A percentile compares a stretch with the other conserved stretches of the same genome.
phyloP scores from a whole-genome alignment of 768 basidiomycete species.

The Hirschioporus abietinus region DNA sequence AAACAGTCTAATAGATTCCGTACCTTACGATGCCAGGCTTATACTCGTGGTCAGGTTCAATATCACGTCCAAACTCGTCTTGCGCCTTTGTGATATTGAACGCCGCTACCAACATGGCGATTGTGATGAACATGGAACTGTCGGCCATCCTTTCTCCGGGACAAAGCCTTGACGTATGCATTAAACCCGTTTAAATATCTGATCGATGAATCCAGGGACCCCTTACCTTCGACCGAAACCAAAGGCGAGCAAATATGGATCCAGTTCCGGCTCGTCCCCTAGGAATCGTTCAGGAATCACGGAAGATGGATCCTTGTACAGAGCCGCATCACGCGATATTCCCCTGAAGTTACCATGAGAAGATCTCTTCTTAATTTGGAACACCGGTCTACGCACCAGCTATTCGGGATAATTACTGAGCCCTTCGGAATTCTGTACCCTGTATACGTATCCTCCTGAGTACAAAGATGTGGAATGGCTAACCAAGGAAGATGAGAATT shows the following conservation, averaged over 20 bases:
- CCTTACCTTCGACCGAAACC: slow-evolving; percentile 15
- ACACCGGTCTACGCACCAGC: neutral
- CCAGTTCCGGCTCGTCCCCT: slow-evolving; percentile 8
- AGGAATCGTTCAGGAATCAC: slow-evolving; percentile 33
- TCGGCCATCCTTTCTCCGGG: neutral
- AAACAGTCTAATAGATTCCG: neutral
- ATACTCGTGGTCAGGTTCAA: neutral
- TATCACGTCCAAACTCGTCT: neutral
- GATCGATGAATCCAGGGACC: neutral
- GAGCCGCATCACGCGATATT: slow-evolving; percentile 17
- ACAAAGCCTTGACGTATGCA: neutral
- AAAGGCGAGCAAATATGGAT: slow-evolving; percentile 7
- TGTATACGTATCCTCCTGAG: neutral
- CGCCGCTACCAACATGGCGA: neutral
- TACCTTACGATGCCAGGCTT: neutral
- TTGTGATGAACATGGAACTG: neutral
- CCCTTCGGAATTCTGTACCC: neutral
- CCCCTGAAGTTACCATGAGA: slow-evolving; percentile 11
- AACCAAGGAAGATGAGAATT: neutral
- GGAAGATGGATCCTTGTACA: slow-evolving; percentile 26
- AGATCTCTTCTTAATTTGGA: neutral
- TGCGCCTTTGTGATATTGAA: neutral
- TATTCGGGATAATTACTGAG: neutral
- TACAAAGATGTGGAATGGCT: neutral
- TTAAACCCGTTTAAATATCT: neutral